These are phyloP conservation scores for Fusarium mexicanum DNA, from an alignment of 2,329 filamentous ascomycete species.

Conservation along the genomic window DNA sequence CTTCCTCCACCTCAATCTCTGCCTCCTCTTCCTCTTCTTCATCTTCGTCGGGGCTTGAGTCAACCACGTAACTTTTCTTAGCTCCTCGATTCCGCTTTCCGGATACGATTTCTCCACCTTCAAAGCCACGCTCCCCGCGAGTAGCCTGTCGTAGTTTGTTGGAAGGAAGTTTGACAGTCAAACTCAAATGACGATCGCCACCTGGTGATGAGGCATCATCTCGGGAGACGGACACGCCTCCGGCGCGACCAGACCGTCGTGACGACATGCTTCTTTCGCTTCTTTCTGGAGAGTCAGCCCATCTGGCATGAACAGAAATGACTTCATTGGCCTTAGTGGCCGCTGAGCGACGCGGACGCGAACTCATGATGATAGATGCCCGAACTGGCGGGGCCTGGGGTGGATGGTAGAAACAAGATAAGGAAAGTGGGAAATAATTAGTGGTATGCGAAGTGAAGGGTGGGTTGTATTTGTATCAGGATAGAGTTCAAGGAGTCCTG, in stretches of 20 bases:
- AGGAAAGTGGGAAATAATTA: constrained; percentile 4
- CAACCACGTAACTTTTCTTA: constrained; percentile 70
- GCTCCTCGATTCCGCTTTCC: constrained; percentile 64
- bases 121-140: constrained; percentile 53
- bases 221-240: constrained; percentile 55
- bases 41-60: constrained; percentile 61
- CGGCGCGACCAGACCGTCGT: constrained; percentile 60
- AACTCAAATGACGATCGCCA: constrained; percentile 53
- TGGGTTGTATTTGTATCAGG: constrained; percentile 3
- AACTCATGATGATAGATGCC: constrained; percentile 51
- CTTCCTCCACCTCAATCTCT: constrained; percentile 53
- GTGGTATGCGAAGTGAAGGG: neutral
- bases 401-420: neutral
- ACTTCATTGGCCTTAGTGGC: constrained; percentile 55
- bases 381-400: constrained; percentile 35
- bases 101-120: constrained; percentile 58
- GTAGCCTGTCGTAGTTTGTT: constrained; percentile 63
- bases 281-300: constrained; percentile 53
- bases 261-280: constrained; percentile 59
- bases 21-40: constrained; percentile 53
- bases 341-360: constrained; percentile 58
- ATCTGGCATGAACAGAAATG: constrained; percentile 54
- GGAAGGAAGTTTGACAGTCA: constrained; percentile 63
- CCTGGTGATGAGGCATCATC: constrained; percentile 59
- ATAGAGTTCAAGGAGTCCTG: neutral